Percentiles rank a stretch among this genome's conserved stretches.
These are phyloP conservation scores for Venustampulla echinocandica DNA, from an alignment of 495 filamentous ascomycete genomes.

Conservation along the genomic window DNA sequence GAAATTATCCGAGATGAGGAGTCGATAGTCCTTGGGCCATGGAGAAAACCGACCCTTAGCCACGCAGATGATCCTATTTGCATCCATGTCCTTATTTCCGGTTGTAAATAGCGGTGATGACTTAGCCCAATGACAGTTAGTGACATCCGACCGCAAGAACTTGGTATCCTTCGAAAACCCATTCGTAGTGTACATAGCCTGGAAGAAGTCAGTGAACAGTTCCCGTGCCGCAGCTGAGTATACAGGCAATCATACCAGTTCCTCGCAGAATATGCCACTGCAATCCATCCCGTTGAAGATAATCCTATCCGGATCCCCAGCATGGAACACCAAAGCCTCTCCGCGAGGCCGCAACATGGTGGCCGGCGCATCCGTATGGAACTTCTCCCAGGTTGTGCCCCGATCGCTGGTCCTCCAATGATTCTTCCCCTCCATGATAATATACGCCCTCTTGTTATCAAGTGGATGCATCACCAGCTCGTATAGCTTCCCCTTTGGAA, in stretches of 20 bases:
- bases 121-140: conserved; percentile 77
- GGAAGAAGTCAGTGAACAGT: conserved; percentile 14
- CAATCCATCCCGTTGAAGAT: conserved; percentile 72
- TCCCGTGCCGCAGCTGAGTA: background rate
- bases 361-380: conserved; percentile 45
- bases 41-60: conserved; percentile 55
- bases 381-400: conserved; percentile 70
- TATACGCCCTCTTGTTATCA: conserved; percentile 69
- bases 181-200: conserved; percentile 71
- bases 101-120: conserved; percentile 63
- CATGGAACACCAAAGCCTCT: conserved; percentile 65
- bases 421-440: conserved; percentile 49
- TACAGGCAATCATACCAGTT: conserved; percentile 28
- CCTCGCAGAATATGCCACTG: conserved; percentile 43
- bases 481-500: conserved; percentile 51
- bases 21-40: conserved; percentile 55
- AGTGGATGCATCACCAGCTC: conserved; percentile 64
- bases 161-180: conserved; percentile 62
- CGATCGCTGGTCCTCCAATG: conserved; percentile 78
- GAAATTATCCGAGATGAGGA: conserved; percentile 72
- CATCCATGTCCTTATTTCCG: conserved; percentile 46
- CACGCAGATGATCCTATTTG: conserved; percentile 70
- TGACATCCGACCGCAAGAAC: conserved; percentile 51
- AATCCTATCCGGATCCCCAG: conserved; percentile 68
- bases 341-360: conserved; percentile 34